phyloP scores from a whole-genome alignment of 192 early-diverging fungal genomes.

The Chytriomyces hyalinus region DNA sequence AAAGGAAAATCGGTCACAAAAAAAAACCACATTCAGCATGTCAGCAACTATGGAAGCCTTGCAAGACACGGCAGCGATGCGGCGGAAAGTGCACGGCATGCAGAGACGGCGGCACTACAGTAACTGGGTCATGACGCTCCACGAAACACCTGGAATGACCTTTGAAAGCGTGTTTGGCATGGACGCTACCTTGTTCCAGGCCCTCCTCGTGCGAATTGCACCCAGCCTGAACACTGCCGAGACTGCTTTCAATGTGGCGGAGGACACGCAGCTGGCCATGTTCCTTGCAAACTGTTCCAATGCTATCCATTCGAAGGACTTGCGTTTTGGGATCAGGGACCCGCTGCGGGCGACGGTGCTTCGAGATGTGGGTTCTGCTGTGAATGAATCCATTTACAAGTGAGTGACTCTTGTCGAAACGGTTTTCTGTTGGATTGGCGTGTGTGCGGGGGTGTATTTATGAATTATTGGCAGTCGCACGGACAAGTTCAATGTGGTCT shows the following conservation, averaged over 20 bases:
- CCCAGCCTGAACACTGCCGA: neutral
- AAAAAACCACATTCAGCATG: no score
- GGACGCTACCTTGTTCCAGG: no score
- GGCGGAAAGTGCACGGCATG: no score
- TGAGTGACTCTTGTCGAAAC: neutral
- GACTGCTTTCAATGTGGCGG: neutral
- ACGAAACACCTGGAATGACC: no score
- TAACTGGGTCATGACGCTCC: no score
- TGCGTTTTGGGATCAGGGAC: neutral
- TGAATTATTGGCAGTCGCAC: neutral
- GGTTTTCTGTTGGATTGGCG: neutral
- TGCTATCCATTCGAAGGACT: neutral
- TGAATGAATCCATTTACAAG: conserved; percentile 8
- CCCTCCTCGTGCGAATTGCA: no score
- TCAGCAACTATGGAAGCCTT: no score
- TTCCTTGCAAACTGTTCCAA: conserved; percentile 8
- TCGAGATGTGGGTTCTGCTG: neutral
- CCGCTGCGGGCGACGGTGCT: conserved; percentile 8
- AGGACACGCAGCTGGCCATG: conserved; percentile 10
- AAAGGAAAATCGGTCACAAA: no score
- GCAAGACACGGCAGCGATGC: no score
- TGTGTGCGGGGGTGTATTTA: neutral
- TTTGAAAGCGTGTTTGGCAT: no score
- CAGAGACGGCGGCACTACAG: no score
- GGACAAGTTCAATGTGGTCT: neutral